These are phyloP conservation scores for Leishmania tropica DNA, from an alignment of 208 protist genomes.

Conservation along the genomic window DNA sequence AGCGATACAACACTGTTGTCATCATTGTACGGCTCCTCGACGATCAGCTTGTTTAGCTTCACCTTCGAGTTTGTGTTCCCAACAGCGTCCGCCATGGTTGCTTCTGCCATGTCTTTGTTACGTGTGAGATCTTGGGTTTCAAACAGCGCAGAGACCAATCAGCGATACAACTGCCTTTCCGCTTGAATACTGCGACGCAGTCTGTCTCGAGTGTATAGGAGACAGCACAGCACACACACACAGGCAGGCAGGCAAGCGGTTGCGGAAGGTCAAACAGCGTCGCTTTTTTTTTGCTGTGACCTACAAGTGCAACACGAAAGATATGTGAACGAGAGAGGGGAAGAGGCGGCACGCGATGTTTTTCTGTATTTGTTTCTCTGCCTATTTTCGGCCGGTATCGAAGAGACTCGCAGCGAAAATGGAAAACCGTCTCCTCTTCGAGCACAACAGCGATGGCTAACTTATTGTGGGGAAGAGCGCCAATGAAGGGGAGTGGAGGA, in stretches of 20 bases:
- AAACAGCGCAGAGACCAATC: not conserved
- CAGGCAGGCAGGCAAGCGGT: not conserved
- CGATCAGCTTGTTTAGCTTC: conserved; percentile 97
- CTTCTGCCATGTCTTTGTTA: not conserved
- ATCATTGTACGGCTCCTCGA: conserved; percentile 97
- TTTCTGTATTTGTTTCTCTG: not conserved
- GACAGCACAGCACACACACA: not conserved
- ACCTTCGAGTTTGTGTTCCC: conserved; percentile 16
- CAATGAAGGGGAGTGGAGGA: not conserved
- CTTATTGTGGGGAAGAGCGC: not conserved
- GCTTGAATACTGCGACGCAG: not conserved
- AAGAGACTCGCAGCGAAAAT: not conserved
- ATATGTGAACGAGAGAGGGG: not conserved
- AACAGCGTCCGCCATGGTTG: conserved; percentile 25
- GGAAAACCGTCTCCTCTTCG: not conserved
- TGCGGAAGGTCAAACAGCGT: too few species aligned
- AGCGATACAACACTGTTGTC: conserved; percentile 98
- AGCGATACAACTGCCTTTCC: not conserved
- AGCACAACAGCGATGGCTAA: not conserved
- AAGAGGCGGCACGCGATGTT: not conserved
- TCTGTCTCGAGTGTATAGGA: not conserved
- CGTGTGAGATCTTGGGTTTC: not conserved
- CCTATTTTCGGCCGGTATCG: not conserved
- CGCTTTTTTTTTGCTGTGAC: not conserved
- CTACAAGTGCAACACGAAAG: not conserved